These are phyloP conservation scores for Xanthoconium separans DNA, from an alignment of 1,284 basidiomycete species.

Conservation along the genomic window DNA sequence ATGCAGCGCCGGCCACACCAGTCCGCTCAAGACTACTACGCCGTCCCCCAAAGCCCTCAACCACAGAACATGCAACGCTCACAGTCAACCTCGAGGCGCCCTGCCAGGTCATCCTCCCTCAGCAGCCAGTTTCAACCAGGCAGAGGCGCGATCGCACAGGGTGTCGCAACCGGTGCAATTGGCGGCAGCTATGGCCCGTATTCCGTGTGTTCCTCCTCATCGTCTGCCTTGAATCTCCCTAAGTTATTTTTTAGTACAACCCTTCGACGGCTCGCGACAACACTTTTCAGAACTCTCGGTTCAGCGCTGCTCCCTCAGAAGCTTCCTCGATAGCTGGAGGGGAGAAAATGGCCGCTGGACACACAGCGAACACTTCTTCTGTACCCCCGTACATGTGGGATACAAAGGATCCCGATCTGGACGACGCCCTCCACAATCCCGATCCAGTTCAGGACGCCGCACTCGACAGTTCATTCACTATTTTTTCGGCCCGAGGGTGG, in stretches of 20 bases:
- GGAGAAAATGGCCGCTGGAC: conserved; percentile 36
- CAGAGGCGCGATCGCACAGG: conserved; percentile 59
- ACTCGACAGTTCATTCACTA: conserved; percentile 54
- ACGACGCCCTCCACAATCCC: conserved; percentile 75
- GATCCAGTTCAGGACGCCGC: conserved; percentile 63
- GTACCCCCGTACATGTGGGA: conserved; percentile 72
- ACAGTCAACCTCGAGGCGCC: conserved; percentile 29
- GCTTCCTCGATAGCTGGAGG: conserved; percentile 45
- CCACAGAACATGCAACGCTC: conserved; percentile 30
- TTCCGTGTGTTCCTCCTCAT: conserved; percentile 50
- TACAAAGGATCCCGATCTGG: conserved; percentile 68
- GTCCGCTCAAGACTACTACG: conserved; percentile 41
- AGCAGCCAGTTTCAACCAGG: conserved; percentile 37
- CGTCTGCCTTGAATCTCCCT: not conserved
- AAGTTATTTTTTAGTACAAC: conserved; percentile 49
- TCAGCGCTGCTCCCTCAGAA: conserved; percentile 62
- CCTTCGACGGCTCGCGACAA: conserved; percentile 46
- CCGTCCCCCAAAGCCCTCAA: conserved; percentile 50
- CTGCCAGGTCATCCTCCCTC: conserved; percentile 31
- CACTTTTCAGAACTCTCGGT: conserved; percentile 49
- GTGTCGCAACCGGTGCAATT: conserved; percentile 71
- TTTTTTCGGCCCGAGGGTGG: conserved; percentile 74
- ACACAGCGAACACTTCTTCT: conserved; percentile 38
- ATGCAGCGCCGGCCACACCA: conserved; percentile 35
- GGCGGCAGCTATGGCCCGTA: conserved; percentile 78